Evolutionary conservation across 192 early-diverging fungal species (phyloP).

Genomic region (Polychytrium aggregatum): DNA sequence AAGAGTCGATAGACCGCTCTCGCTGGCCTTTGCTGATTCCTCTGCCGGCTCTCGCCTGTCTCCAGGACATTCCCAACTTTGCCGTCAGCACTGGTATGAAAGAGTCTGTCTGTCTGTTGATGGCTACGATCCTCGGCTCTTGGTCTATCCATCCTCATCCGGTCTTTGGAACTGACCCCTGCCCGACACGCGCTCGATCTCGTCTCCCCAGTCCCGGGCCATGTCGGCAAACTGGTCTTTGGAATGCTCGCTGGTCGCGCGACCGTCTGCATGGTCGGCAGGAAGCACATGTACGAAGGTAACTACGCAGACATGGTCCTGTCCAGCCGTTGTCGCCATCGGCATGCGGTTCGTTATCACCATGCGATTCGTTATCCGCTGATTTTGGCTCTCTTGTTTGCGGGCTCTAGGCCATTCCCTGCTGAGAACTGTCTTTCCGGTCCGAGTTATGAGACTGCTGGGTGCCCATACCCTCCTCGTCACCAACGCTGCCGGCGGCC

Average conservation of each 20-base stretch:
- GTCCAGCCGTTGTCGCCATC: too few species aligned
- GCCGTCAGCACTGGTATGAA: constrained; percentile 64
- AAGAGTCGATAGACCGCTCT: too few species aligned
- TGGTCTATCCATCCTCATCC: too few species aligned
- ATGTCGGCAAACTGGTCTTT: constrained; percentile 74
- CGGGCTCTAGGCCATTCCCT: constrained; percentile 48
- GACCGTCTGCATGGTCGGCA: constrained; percentile 77
- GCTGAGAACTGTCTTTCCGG: constrained; percentile 68
- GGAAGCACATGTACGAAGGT: constrained; percentile 85
- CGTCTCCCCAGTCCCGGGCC: constrained; percentile 55
- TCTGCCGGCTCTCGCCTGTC: not conserved
- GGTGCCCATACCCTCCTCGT: constrained; percentile 69
- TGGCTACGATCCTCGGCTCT: too few species aligned
- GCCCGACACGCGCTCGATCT: too few species aligned
- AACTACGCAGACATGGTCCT: not conserved
- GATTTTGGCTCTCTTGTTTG: too few species aligned
- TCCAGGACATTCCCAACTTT: constrained; percentile 72
- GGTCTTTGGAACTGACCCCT: too few species aligned
- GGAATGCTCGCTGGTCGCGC: constrained; percentile 62
- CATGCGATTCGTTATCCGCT: too few species aligned
- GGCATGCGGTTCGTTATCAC: too few species aligned
- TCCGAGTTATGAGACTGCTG: constrained; percentile 74
- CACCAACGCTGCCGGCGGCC: constrained; percentile 77
- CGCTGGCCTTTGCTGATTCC: too few species aligned
- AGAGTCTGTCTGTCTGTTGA: constrained; percentile 8